Conservation (phyloP, 192 early-diverging fungal species). For the Phlyctochytrium arcticum region DNA sequence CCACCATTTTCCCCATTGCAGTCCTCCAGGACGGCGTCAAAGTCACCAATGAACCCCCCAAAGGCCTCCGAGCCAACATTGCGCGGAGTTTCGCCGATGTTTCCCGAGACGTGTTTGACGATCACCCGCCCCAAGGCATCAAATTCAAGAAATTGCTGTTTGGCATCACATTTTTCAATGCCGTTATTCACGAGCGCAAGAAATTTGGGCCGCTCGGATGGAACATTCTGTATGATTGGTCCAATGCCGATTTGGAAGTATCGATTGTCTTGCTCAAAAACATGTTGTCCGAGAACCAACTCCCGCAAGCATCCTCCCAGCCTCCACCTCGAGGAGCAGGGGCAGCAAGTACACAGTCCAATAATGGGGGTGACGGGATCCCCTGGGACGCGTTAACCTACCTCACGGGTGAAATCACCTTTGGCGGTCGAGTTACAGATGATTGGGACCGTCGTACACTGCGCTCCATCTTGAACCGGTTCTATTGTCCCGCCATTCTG, state of each 20-base stretch:
- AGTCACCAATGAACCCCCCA: slow-evolving; percentile 62
- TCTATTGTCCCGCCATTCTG: slow-evolving; percentile 47
- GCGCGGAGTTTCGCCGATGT: slow-evolving; percentile 59
- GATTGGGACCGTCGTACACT: slow-evolving; percentile 60
- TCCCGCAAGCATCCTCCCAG: no score
- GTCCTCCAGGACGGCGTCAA: slow-evolving; percentile 62
- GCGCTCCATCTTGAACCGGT: slow-evolving; percentile 46
- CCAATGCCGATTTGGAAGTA: slow-evolving; percentile 54
- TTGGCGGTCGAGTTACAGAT: slow-evolving; percentile 62
- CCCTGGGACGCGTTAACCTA: slow-evolving; percentile 59
- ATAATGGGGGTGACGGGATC: no score
- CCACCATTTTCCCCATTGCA: slow-evolving; percentile 54
- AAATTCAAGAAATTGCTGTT: slow-evolving; percentile 57
- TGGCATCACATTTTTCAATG: slow-evolving; percentile 65
- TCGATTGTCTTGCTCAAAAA: slow-evolving; percentile 48
- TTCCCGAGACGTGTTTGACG: slow-evolving; percentile 50
- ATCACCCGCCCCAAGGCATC: slow-evolving; percentile 51
- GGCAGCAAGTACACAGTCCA: no score
- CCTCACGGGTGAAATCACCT: slow-evolving; percentile 58
- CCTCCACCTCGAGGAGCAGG: no score
- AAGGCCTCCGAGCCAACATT: slow-evolving; percentile 56
- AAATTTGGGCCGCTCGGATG: slow-evolving; percentile 62
- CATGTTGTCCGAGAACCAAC: slow-evolving; percentile 45
- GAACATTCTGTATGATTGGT: slow-evolving; percentile 62
- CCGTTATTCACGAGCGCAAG: slow-evolving; percentile 59